phyloP scores from a whole-genome alignment of 2,329 filamentous ascomycete species.

The Acephala macrosclerotiorum region DNA sequence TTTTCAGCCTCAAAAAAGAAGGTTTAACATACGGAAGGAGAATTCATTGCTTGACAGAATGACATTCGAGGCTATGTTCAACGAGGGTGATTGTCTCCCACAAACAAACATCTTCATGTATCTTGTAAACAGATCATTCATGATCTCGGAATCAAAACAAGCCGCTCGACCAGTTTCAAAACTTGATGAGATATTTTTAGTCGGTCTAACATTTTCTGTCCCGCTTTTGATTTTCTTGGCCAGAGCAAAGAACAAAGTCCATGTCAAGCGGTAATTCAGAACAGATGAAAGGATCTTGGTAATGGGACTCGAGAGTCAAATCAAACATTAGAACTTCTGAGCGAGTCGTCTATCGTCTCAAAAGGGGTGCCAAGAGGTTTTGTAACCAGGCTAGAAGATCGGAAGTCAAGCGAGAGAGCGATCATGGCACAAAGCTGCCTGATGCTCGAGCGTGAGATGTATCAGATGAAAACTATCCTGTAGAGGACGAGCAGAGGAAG shows the following conservation, averaged over 20 bases:
- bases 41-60: neutral
- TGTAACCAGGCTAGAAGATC: constrained; percentile 22
- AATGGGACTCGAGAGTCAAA: neutral
- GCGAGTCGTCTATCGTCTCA: constrained; percentile 13
- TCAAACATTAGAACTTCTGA: constrained; percentile 20
- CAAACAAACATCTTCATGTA: constrained; percentile 1
- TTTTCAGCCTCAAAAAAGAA: constrained; percentile 8
- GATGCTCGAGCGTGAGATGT: constrained; percentile 17
- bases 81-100: neutral
- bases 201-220: neutral
- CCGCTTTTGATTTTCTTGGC: neutral
- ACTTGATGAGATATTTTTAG: neutral
- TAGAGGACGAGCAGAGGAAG: neutral
- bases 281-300: neutral
- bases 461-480: constrained; percentile 22
- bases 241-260: neutral
- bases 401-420: constrained; percentile 3
- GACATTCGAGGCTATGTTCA: constrained; percentile 3
- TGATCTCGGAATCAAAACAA: neutral
- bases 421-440: constrained; percentile 21
- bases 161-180: constrained; percentile 10
- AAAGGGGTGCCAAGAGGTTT: constrained; percentile 14
- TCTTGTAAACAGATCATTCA: neutral
- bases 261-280: neutral
- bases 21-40: neutral